Conservation (phyloP, 2,329 filamentous ascomycete genomes). For the Balansia obtecta region DNA sequence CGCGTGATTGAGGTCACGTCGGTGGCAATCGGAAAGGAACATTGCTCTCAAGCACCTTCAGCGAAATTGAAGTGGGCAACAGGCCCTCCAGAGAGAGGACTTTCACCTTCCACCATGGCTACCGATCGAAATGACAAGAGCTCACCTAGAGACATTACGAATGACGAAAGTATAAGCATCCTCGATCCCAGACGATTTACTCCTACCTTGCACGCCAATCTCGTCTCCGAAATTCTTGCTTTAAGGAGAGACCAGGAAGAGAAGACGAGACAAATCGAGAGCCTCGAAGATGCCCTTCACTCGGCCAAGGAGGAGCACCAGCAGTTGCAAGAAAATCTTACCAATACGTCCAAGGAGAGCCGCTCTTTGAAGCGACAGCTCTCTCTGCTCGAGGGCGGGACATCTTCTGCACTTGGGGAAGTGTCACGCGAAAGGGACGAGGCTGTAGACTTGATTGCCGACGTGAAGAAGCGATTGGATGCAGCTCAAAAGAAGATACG, state of each 20-base stretch:
- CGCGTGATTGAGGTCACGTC: conserved; percentile 40
- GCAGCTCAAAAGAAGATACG: conserved; percentile 63
- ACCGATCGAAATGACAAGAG: conserved; percentile 33
- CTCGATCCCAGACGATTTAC: conserved; percentile 89
- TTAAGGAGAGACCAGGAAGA: conserved; percentile 83
- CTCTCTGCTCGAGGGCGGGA: conserved; percentile 75
- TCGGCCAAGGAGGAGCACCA: conserved; percentile 64
- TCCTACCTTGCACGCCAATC: conserved; percentile 82
- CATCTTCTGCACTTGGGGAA: conserved; percentile 72
- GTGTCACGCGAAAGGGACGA: conserved; percentile 78
- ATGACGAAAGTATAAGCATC: conserved; percentile 58
- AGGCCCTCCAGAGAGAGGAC: conserved; percentile 39
- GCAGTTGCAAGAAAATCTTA: conserved; percentile 46
- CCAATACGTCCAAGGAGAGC: conserved; percentile 59
- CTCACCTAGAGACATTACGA: conserved; percentile 44
- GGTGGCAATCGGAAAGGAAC: conserved; percentile 52
- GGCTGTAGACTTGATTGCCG: conserved; percentile 57
- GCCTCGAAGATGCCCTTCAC: conserved; percentile 65
- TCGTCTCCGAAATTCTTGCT: conserved; percentile 87
- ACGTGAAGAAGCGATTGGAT: conserved; percentile 69
- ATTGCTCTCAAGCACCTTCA: conserved; percentile 62
- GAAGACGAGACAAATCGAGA: conserved; percentile 77
- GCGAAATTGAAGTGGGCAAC: conserved; percentile 48
- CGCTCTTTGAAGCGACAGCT: conserved; percentile 76
- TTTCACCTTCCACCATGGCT: conserved; percentile 42